Evolutionary conservation across 805 yeast species (phyloP), one percentile per base, ranked within the genome.

Genomic region (Wickerhamomyces tratensis): DNA sequence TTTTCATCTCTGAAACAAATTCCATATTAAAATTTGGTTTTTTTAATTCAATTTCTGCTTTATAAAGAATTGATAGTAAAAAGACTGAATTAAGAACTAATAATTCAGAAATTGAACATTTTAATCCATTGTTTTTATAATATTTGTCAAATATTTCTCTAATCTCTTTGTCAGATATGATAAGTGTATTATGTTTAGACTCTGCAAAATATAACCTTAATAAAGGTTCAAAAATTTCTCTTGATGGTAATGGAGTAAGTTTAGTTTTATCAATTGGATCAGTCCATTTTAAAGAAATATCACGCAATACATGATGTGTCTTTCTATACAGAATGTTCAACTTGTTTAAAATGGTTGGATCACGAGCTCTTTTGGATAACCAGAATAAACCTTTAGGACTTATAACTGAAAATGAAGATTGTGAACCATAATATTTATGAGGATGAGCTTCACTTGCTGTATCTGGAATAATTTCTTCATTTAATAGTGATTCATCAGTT

Each of bases 311-410:
- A 1, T 46, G 42, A 14, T 50, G 44, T 0, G 55, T 43, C 13
- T 43, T 46, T 6, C 46, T 30, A 13, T 58, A 48, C 11, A 66
- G 35, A 4, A 43, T 44, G 26, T 50, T 47, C 37, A 65, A 56
- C 2, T 59, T 62, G 1, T 33, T 26, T 0, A 41, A 27, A 2
- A 56, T 34, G 2, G 46, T 33, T 3, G 47, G 44, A 36, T 54
- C 59, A 20, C 51, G 50, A 5, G 49, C 41, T 12, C 43, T 44
- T 31, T 45, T 48, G 6, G 48, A 41, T 25, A 72, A 47, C 74
- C 76, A 68, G 35, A 52, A 50, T 7, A 72, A 34, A 10, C 78
- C 77, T 35, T 50, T 45, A 5, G 58, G 49, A 6, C 73, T 64
- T 38, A 71, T 60, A n/a, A 71, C 46, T 1, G 74, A 66, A 41